Evolutionary conservation across 305 asterid genomes (phyloP).

Genomic region (Petunia hybrid): DNA sequence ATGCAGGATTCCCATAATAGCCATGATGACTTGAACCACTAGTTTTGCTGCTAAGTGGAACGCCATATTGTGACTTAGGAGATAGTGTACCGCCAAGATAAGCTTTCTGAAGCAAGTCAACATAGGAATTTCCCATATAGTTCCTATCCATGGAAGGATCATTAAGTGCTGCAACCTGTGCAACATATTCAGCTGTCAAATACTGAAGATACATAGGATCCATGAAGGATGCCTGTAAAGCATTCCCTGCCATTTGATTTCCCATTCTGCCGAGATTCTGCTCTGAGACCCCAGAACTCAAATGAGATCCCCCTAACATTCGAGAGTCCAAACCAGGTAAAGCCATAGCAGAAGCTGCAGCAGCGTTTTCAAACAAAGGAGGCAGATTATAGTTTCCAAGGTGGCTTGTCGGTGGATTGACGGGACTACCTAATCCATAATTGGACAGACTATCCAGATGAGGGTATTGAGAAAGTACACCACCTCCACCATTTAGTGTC

Average conservation of each 20-base stretch:
- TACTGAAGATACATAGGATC: slow-evolving; percentile 90
- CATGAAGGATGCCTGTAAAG: slow-evolving; percentile 60
- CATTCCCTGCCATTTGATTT: slow-evolving; percentile 65
- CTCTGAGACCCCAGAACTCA: slow-evolving; percentile 62
- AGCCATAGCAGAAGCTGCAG: slow-evolving; percentile 89
- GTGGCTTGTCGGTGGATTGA: slow-evolving; percentile 79
- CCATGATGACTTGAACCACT: slow-evolving; percentile 78
- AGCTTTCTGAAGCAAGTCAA: slow-evolving; percentile 93
- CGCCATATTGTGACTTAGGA: slow-evolving; percentile 79
- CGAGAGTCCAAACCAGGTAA: slow-evolving; percentile 86
- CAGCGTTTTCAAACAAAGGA: slow-evolving; percentile 95
- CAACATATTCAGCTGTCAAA: slow-evolving; percentile 76
- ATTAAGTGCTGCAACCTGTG: slow-evolving; percentile 79
- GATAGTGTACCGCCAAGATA: slow-evolving; percentile 72
- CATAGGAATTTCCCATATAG: slow-evolving; percentile 71
- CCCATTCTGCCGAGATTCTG: slow-evolving; percentile 72
- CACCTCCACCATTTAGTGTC: slow-evolving; percentile 57
- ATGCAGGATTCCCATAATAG: slow-evolving; percentile 80
- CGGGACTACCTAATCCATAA: slow-evolving; percentile 74
- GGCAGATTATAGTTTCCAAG: slow-evolving; percentile 78
- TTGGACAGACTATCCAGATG: slow-evolving; percentile 69
- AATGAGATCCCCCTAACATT: slow-evolving; percentile 68
- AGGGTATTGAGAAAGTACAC: slow-evolving; percentile 67
- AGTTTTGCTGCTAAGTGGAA: slow-evolving; percentile 62
- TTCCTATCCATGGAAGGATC: slow-evolving; percentile 79